A percentile compares a stretch with the other conserved stretches of the same genome.
These are phyloP conservation scores for Dryas drummondii DNA, from an alignment of 306 rosid species.

Conservation along the genomic window DNA sequence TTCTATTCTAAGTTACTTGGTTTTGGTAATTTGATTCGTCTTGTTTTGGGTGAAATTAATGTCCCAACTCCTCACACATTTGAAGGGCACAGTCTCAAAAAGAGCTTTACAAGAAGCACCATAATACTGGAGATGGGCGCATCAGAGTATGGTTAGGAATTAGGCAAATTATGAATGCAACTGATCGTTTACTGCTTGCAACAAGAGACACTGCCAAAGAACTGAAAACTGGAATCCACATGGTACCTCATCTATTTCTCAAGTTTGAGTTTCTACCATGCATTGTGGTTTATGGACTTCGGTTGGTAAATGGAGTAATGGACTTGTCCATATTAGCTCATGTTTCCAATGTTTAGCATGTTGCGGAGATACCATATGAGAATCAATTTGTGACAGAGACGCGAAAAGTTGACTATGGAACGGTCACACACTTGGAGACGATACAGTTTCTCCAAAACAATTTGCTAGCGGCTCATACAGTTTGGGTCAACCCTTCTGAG, in stretches of 20 bases:
- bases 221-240: constrained; percentile 83
- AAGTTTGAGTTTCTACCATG: neutral
- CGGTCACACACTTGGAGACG: constrained; percentile 76
- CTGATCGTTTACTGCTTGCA: constrained; percentile 60
- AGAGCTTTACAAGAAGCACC: constrained; percentile 62
- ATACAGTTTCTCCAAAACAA: constrained; percentile 58
- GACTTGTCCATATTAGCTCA: neutral
- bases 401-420: constrained; percentile 65
- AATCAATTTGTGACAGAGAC: constrained; percentile 63
- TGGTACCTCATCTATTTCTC: constrained; percentile 39
- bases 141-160: constrained; percentile 85
- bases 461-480: constrained; percentile 83
- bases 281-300: neutral
- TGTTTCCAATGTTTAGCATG: constrained; percentile 55
- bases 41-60: neutral
- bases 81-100: constrained; percentile 55
- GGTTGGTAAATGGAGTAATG: too few species aligned
- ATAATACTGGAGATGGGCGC: constrained; percentile 76
- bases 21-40: neutral
- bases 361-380: constrained; percentile 89
- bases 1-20: neutral
- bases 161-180: constrained; percentile 80
- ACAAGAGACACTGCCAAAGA: constrained; percentile 65
- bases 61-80: neutral
- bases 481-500: constrained; percentile 70